Conservation (phyloP, 371 early-diverging fungal genomes). For the Mortierella sp. region DNA sequence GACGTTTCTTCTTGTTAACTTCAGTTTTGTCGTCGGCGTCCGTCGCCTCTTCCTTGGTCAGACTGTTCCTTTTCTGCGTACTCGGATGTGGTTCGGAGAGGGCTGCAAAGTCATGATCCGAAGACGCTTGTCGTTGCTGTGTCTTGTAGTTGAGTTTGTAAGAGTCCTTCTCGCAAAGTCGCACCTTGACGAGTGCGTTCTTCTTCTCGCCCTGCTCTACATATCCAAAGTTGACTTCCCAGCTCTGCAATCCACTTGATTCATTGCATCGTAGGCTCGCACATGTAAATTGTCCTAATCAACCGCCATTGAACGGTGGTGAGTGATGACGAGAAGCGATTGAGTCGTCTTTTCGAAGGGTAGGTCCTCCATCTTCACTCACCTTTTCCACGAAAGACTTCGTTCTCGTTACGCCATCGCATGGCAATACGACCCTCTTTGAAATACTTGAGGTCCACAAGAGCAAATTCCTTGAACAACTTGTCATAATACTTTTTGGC, state of each 20-base stretch:
- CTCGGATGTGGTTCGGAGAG: neutral
- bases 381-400: constrained; percentile 84
- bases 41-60: neutral
- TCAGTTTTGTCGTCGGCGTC: neutral
- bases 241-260: constrained; percentile 64
- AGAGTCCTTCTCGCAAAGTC: constrained; percentile 78
- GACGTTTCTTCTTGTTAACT: neutral
- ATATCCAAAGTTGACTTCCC: constrained; percentile 92
- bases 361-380: neutral
- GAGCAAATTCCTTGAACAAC: constrained; percentile 86
- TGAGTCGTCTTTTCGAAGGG: neutral
- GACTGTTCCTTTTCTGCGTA: neutral
- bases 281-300: constrained; percentile 77
- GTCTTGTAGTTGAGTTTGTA: constrained; percentile 66
- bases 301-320: neutral
- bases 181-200: constrained; percentile 84
- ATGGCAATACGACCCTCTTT: constrained; percentile 83
- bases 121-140: constrained; percentile 22
- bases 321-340: neutral
- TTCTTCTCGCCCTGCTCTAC: constrained; percentile 72
- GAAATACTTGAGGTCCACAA: constrained; percentile 80
- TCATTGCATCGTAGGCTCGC: constrained; percentile 69
- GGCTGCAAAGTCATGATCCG: neutral
- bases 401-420: constrained; percentile 85
- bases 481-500: constrained; percentile 89